Evolutionary conservation across 2,329 filamentous ascomycete genomes (phyloP).

Genomic region (Fusarium sp.): DNA sequence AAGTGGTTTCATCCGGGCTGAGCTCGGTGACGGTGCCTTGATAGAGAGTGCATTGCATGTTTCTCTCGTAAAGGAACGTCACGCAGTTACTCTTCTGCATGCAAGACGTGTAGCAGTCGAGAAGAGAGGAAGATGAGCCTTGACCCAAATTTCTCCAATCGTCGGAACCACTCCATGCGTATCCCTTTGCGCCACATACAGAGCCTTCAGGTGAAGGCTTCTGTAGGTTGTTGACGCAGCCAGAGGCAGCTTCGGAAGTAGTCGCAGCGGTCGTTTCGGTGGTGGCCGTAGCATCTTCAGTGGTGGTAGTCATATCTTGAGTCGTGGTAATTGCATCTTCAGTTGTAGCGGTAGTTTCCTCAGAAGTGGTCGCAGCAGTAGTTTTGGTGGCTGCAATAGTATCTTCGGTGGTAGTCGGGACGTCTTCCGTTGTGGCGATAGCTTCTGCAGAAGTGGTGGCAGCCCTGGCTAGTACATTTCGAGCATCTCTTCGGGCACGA

Average conservation of each 20-base stretch:
- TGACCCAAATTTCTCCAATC: neutral
- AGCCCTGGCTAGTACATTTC: neutral
- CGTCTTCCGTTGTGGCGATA: neutral
- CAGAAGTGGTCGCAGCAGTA: neutral
- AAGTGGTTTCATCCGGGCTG: accelerated
- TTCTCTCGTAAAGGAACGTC: neutral
- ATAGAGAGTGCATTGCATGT: neutral
- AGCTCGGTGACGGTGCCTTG: neutral
- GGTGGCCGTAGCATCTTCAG: neutral
- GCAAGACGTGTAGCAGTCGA: neutral
- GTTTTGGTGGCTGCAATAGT: neutral
- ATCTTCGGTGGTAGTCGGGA: neutral
- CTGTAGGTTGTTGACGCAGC: neutral
- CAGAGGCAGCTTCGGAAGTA: neutral
- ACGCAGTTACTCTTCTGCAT: neutral
- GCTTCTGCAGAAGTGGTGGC: neutral
- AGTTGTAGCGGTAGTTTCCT: neutral
- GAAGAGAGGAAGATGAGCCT: neutral
- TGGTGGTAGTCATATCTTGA: neutral
- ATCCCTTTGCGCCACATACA: neutral
- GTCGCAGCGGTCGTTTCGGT: neutral
- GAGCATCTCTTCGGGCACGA: neutral
- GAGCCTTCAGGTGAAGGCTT: neutral
- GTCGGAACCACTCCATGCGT: accelerated
- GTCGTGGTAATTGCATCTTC: neutral